Evolutionary conservation across 768 basidiomycete genomes (phyloP).

Genomic region (Russula earlei): DNA sequence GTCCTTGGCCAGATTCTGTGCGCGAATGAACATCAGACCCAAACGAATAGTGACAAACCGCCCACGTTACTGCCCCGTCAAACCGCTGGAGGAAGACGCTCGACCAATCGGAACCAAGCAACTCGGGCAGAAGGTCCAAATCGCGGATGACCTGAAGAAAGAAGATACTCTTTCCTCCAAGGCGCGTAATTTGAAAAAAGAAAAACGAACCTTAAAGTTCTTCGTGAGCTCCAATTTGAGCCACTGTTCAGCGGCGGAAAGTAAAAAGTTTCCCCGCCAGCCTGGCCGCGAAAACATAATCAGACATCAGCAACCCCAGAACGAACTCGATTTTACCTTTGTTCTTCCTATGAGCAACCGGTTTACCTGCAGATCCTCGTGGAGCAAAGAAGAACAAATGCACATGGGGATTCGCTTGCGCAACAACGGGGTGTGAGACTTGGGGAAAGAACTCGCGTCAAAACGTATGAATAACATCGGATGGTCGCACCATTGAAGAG

Average conservation of each 20-base stretch:
- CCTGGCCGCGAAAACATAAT: constrained; percentile 33
- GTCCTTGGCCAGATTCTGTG: constrained; percentile 79
- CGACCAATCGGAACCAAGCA: constrained; percentile 93
- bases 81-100: constrained; percentile 94
- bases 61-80: constrained; percentile 80
- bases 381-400: constrained; percentile 95
- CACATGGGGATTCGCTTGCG: constrained; percentile 87
- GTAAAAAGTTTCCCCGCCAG: constrained; percentile 90
- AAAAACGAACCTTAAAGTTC: constrained; percentile 66
- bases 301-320: neutral
- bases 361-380: constrained; percentile 80
- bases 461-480: neutral
- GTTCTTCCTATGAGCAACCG: constrained; percentile 88
- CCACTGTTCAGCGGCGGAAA: constrained; percentile 91
- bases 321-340: constrained; percentile 45
- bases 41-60: constrained; percentile 9
- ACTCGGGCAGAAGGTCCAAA: constrained; percentile 86
- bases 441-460: neutral
- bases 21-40: neutral
- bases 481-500: constrained; percentile 65
- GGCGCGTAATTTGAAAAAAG: constrained; percentile 1
- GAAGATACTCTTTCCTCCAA: constrained; percentile 8
- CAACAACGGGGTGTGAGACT: constrained; percentile 91
- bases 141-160: constrained; percentile 81
- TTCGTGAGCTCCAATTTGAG: constrained; percentile 92